Base-by-base conservation (phyloP, 2,329 filamentous ascomycete species). In the Cyphellophora attinorum region DNA sequence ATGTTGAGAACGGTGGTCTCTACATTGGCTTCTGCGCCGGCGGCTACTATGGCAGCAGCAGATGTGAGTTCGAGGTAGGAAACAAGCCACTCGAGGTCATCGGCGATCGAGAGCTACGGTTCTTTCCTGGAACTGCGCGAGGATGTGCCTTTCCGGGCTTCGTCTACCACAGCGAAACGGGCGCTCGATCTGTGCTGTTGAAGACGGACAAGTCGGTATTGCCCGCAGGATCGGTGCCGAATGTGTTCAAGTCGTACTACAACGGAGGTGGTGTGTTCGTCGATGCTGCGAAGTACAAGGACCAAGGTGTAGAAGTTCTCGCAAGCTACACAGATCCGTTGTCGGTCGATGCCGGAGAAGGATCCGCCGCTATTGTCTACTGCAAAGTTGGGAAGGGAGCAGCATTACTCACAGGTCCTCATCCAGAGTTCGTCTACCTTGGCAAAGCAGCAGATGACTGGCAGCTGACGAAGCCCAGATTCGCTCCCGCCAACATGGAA, bases 241-340 rank as follows among this genome's bases (percentile, higher is more conserved):
- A 75, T 1, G 64, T 67, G 1, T 84, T 93, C 40, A 66, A 70
- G 34, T 79, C 76, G 11, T 98, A 98, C 54, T 95, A 89, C 57
- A 98, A 98, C 49, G 91, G 91, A 1, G 91, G 91, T 1, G 88
- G 91, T 3, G 77, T 93, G 1, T 98, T 96, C 61, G 84, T 94
- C 1, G 80, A 91, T 59, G 80, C 82, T 2, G 68, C 70, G 3
- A 73, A 70, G 29, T 66, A 75, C 37, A 62, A 66, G 36, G 68
- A 72, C 18, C 62, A 69, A 43, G 81, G 80, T 2, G 75, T 95
- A 1, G 76, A 95, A 57, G 70, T 94, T 5, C 64, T 98, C 15
- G 91, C 89, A 1, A 81, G 70, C 39, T 98, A 91, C 54, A 70
- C 70, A 0, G 80, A 85, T 21, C 65, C 79, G 11, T 57, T 93